phyloP scores from a whole-genome alignment of 306 rosid genomes.

The Pyrus bretschneideri region DNA sequence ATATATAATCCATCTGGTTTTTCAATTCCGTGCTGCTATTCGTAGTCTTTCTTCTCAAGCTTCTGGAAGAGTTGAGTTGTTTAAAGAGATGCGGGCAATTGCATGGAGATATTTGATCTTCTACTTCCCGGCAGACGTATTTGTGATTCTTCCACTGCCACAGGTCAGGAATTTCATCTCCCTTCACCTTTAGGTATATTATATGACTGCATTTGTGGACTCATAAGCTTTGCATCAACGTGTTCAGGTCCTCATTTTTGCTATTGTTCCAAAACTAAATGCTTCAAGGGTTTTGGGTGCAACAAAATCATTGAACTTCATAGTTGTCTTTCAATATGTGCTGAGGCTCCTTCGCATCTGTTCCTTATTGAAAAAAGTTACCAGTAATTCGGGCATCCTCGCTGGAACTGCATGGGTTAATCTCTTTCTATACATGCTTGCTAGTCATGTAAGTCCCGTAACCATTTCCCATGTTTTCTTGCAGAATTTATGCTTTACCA shows the following conservation, averaged over 20 bases:
- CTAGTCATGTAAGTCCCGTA: conserved; percentile 19
- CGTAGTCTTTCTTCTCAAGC: not conserved
- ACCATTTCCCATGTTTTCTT: too few species aligned
- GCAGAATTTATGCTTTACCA: too few species aligned
- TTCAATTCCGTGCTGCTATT: not conserved
- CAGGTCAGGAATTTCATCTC: not conserved
- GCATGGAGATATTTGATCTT: not conserved
- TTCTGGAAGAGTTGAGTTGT: not conserved
- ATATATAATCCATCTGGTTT: too few species aligned
- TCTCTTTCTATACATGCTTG: conserved; percentile 18
- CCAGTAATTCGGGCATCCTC: conserved; percentile 4
- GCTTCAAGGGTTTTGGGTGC: not conserved
- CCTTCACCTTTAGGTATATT: not conserved
- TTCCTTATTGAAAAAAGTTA: conserved; percentile 1
- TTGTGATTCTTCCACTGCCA: conserved; percentile 20
- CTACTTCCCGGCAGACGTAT: not conserved
- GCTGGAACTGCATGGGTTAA: conserved; percentile 22
- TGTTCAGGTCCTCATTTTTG: conserved; percentile 15
- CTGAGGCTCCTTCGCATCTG: conserved; percentile 22
- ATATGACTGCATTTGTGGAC: too few species aligned
- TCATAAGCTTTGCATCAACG: not conserved
- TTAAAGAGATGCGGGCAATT: not conserved
- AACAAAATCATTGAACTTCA: not conserved
- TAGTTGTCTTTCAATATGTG: conserved; percentile 16
- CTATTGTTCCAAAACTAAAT: not conserved